Percentiles rank a stretch among this genome's conserved stretches.
These are phyloP conservation scores for Macrophomina tecta DNA, from an alignment of 2,329 filamentous ascomycete genomes.

Conservation along the genomic window DNA sequence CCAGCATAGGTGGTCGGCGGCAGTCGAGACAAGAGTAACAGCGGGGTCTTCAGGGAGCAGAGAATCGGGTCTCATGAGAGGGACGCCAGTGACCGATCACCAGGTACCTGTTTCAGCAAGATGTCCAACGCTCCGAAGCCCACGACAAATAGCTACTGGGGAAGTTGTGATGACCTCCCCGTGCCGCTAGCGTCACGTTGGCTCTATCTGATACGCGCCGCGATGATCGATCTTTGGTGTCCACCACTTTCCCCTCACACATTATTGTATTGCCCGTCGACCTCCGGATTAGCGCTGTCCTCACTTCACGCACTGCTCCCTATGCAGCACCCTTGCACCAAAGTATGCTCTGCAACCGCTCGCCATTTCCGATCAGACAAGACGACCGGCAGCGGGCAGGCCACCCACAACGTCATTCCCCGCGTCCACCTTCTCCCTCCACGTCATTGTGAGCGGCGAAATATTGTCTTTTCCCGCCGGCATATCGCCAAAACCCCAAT, in stretches of 20 bases:
- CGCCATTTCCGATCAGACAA: constrained; percentile 20
- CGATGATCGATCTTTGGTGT: constrained; percentile 16
- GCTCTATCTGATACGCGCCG: constrained; percentile 20
- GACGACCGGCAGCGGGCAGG: constrained; percentile 18
- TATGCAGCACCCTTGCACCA: not conserved
- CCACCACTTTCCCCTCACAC: constrained; percentile 13
- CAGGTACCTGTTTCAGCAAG: not conserved
- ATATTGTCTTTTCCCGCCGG: constrained; percentile 6
- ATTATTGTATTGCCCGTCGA: not conserved
- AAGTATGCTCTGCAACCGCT: constrained; percentile 3
- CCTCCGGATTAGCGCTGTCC: constrained; percentile 12
- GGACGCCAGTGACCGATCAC: not conserved
- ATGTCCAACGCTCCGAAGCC: not conserved
- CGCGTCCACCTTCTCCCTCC: constrained; percentile 16
- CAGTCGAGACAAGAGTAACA: not conserved
- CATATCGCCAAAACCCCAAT: constrained; percentile 6
- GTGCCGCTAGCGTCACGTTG: not conserved
- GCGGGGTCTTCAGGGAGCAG: not conserved
- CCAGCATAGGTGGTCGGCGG: not conserved
- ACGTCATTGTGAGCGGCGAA: constrained; percentile 16
- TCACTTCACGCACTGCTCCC: constrained; percentile 13
- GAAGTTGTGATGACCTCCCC: constrained; percentile 5
- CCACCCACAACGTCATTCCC: constrained; percentile 19
- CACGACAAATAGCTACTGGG: not conserved
- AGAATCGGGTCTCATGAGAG: constrained; percentile 6